These are phyloP conservation scores for Berberis thunbergii DNA, from an alignment of 164 flowering plant species.

Conservation along the genomic window DNA sequence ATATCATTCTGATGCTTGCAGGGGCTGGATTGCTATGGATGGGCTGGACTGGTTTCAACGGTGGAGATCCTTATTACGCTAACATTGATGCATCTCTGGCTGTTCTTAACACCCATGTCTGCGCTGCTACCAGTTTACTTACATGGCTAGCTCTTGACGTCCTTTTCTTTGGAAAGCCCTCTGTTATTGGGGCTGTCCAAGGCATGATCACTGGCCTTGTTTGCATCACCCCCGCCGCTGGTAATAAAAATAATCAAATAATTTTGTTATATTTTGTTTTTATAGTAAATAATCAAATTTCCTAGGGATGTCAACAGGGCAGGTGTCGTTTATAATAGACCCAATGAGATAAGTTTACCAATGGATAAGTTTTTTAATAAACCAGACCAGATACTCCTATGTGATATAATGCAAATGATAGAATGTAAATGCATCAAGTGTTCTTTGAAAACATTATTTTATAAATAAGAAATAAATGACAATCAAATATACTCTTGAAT, in stretches of 20 bases:
- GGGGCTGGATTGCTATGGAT: conserved; percentile 50
- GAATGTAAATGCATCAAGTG: no score
- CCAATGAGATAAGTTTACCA: no score
- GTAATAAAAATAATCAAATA: conserved; percentile 6
- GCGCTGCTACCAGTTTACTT: conserved; percentile 42
- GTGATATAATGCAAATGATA: no score
- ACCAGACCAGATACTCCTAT: no score
- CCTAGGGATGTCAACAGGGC: no score
- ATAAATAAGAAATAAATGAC: no score
- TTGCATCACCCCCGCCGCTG: conserved; percentile 50
- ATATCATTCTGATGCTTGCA: conserved; percentile 38
- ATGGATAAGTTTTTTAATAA: no score
- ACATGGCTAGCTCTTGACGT: conserved; percentile 41
- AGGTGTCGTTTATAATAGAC: no score
- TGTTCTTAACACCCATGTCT: conserved; percentile 43
- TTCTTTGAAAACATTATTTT: no score
- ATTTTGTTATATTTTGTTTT: no score
- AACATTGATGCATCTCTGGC: conserved; percentile 40
- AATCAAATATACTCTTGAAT: conserved; percentile 1
- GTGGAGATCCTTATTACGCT: conserved; percentile 39
- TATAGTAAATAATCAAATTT: not conserved
- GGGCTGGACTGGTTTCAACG: conserved; percentile 56
- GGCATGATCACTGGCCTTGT: conserved; percentile 40
- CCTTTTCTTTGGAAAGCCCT: conserved; percentile 41
- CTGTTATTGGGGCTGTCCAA: conserved; percentile 24